Base-by-base conservation (phyloP, 2,329 filamentous ascomycete genomes). In the Apiospora sp. region DNA sequence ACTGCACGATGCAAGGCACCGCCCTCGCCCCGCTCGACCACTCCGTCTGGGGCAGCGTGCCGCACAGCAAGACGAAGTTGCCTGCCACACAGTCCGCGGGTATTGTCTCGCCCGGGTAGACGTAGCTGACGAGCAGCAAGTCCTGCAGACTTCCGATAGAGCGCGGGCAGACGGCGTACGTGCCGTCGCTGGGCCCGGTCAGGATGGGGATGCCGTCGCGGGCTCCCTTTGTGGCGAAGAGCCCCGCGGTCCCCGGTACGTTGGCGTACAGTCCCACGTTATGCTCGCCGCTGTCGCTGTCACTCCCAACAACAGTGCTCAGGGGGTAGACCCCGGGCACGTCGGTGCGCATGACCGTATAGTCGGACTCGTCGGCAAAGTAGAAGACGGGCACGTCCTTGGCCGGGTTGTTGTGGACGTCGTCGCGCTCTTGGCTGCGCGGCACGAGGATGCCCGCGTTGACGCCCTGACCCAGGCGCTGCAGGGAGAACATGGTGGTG, bases 111-210 rank as follows among this genome's bases (percentile, higher is more conserved):
- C 54, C 54, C 30, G 30, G 27, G 30, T 61, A 61, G 30, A 61
- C 30, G 54, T 61, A 61, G 54, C 37, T 61, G 54, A 61, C 30
- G 30, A 61, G 54, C 54, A 61, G 16, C 3, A 61, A 30, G 7
- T 61, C 54, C 51, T 10, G 13, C 10, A 30, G 4, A 8, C 30
- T 19, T 0, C 54, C 54, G 30, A 61, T 13, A 7, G 54, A 4
- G 30, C 54, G 54, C 54, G 54, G 54, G 30, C 54, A 61, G 54
- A 61, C 54, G 54, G 30, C 30, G 54, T 61, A 61, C 30, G 54
- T 61, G 30, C 51, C 51, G 7, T 12, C 27, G 27, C 27, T 2
- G 27, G 24, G 13, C 51, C 51, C 37, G 22, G 10, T 22, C 19
- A 22, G 19, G 0, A 19, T 16, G 44, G 3, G 8, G 46, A 22